Conservation (phyloP, 2,329 filamentous ascomycete genomes). For the Helicocarpus griseus region DNA sequence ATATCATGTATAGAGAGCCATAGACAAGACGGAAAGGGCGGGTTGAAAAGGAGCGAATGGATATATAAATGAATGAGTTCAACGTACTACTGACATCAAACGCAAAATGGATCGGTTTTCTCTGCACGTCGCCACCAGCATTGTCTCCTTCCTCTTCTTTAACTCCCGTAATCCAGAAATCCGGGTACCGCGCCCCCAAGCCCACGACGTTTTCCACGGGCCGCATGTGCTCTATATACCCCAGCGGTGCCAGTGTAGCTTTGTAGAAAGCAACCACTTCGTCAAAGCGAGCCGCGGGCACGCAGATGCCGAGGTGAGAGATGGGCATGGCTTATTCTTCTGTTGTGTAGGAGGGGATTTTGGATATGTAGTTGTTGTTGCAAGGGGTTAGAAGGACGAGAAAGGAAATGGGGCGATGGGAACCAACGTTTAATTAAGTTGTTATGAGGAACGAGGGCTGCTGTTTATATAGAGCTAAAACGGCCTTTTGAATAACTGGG, state of each 20-base stretch:
- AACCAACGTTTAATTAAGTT: too few species aligned
- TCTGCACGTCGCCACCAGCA: slow-evolving; percentile 5
- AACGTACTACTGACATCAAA: slow-evolving; percentile 18
- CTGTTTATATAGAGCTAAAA: too few species aligned
- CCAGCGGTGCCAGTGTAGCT: slow-evolving; percentile 20
- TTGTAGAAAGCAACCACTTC: slow-evolving; percentile 21
- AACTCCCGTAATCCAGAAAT: slow-evolving; percentile 21
- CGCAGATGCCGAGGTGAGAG: slow-evolving; percentile 20
- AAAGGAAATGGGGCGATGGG: not conserved
- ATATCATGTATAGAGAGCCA: too few species aligned
- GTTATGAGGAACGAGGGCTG: too few species aligned
- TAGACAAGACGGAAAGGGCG: too few species aligned
- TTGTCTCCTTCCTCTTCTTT: slow-evolving; percentile 7
- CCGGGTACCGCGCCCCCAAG: slow-evolving; percentile 19
- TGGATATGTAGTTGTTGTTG: not conserved
- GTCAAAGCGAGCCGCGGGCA: slow-evolving; percentile 21
- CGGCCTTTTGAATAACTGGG: too few species aligned
- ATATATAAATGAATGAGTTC: not conserved
- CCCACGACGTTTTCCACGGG: slow-evolving; percentile 20
- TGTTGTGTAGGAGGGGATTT: not conserved
- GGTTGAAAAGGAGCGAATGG: too few species aligned
- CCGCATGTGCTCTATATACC: slow-evolving; percentile 21
- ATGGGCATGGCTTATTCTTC: slow-evolving; percentile 28
- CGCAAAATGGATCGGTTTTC: slow-evolving; percentile 16
- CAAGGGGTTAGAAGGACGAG: not conserved